Percentiles rank a stretch among this genome's conserved stretches.
These are phyloP conservation scores for Paxillus involutus DNA, from an alignment of 768 basidiomycete genomes.

Conservation along the genomic window DNA sequence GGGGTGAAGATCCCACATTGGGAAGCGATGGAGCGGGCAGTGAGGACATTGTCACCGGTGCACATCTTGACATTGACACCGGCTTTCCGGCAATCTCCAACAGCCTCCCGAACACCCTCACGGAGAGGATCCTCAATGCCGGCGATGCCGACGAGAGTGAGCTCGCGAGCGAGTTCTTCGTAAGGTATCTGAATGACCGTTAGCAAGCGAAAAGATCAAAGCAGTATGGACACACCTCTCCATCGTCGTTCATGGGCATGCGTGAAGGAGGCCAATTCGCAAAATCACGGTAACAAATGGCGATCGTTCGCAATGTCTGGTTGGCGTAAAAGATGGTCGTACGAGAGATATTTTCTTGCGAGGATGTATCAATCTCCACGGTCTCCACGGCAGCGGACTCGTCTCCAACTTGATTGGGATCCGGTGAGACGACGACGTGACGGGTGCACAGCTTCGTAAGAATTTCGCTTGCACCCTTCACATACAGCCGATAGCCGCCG, in stretches of 20 bases:
- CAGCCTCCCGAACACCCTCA: slow-evolving; percentile 85
- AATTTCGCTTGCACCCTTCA: slow-evolving; percentile 96
- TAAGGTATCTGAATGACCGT: slow-evolving; percentile 55
- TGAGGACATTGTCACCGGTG: slow-evolving; percentile 96
- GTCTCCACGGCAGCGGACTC: slow-evolving; percentile 48
- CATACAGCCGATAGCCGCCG: slow-evolving; percentile 64
- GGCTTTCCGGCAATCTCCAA: slow-evolving; percentile 81
- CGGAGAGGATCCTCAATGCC: slow-evolving; percentile 98
- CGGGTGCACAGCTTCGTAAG: slow-evolving; percentile 71
- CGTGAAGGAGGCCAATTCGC: slow-evolving; percentile 77
- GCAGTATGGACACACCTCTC: slow-evolving; percentile 48
- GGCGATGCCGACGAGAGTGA: slow-evolving; percentile 86
- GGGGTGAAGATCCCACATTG: slow-evolving; percentile 95
- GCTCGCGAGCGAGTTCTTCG: slow-evolving; percentile 62
- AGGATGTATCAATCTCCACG: slow-evolving; percentile 59
- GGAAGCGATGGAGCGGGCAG: slow-evolving; percentile 91
- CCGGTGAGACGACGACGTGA: slow-evolving; percentile 66
- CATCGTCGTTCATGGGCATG: slow-evolving; percentile 36
- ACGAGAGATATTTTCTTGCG: slow-evolving; percentile 79
- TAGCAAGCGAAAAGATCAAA: slow-evolving; percentile 1
- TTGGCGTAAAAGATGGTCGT: slow-evolving; percentile 99
- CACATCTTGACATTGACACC: slow-evolving; percentile 98
- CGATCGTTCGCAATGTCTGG: slow-evolving; percentile 92
- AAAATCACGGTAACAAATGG: slow-evolving; percentile 90
- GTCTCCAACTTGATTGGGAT: slow-evolving; percentile 12